Evolutionary conservation across 495 filamentous ascomycete species (phyloP), one percentile per base, ranked within the genome.

Genomic region (Xylaria intraflava): DNA sequence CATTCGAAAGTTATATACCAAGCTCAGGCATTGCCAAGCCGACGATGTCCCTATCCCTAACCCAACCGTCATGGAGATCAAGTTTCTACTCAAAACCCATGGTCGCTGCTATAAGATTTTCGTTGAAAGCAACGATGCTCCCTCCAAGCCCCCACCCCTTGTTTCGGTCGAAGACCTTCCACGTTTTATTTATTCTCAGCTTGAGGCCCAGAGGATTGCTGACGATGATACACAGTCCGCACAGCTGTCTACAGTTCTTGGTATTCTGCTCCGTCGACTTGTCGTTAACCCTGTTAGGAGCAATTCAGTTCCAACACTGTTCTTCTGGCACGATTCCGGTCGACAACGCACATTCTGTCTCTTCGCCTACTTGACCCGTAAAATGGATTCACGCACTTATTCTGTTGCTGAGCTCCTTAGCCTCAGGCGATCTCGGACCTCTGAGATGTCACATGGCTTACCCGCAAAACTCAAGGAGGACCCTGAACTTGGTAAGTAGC

Each of bases 361-460:
- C 36, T 72, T 68, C 47, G 70, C 64, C 11, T 64, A 51, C 30
- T 31, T 72, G 39, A 36, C 41, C 9, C n/a, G 38, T 54, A 41
- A 36, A 19, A 75, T 76, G 72, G 57, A 62, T 38, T 53, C 62
- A 11, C 60, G 62, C 0, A 64, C 46, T 0, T 76, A 76, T 40
- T 67, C 53, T 16, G 46, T 70, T 17, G 46, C 55, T 5, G 70
- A 76, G 67, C 71, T 76, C 2, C 42, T 73, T 6, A 33, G 44
- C 38, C 62, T 75, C 31, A 62, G 67, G 27, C 44, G 52, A 8
- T 41, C 33, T 3, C 30, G 33, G 10, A 19, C 46, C 6, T 39
- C 33, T 4, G 26, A 46, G 20, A 31, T 49, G 2, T 44, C 49
- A 10, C 27, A 39, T 11, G 36, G 30, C 9, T 47, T 51, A 6